Base-by-base conservation (phyloP, 2,329 filamentous ascomycete species). In the Microsporum audouinii region DNA sequence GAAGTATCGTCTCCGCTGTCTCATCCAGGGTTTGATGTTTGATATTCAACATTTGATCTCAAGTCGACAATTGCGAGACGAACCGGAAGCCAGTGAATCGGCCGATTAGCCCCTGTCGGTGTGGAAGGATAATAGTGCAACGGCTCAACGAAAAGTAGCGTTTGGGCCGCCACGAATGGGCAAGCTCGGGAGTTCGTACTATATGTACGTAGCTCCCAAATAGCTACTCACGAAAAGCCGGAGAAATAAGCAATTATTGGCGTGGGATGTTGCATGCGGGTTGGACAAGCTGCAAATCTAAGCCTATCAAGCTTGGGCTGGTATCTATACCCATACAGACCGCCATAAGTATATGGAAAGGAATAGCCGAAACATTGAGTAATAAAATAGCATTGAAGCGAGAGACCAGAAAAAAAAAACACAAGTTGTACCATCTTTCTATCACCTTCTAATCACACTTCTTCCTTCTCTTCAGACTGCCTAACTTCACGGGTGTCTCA, bases 241-340 rank as follows among this genome's bases (percentile, higher is more conserved):
- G 43, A 33, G 17, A 27, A 53, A 53, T 53, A 53, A 53, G 49
- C 49, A 53, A 53, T 53, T 53, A 53, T 53, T 23, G 49, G 12
- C 31, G 12, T 31, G 27, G 17, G 27, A 53, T 53, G 27, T n/a
- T 47, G 43, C 27, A 31, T 33, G 49, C 27, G 14, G 49, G 27
- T 31, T 5, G 49, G 49, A 34, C 31, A 34, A 29, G 23, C 45
- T 31, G 45, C 17, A 5, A 47, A 12, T 41, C 38, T 23, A 14
- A 41, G 38, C n/a, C 17, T n/a, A 17, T 43, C 39, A n/a, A 43
- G 14, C 39, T 43, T 1, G 14, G 39, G 17, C 17, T 43, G 39
- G 17, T 14, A 43, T 43, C 39, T 43, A 43, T 43, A 43, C 39
- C 39, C 17, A 43, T 43, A 43, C 39, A 43, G 14, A 43, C 38